Base-by-base conservation (phyloP, 768 basidiomycete species). In the Lentinula lateritia region DNA sequence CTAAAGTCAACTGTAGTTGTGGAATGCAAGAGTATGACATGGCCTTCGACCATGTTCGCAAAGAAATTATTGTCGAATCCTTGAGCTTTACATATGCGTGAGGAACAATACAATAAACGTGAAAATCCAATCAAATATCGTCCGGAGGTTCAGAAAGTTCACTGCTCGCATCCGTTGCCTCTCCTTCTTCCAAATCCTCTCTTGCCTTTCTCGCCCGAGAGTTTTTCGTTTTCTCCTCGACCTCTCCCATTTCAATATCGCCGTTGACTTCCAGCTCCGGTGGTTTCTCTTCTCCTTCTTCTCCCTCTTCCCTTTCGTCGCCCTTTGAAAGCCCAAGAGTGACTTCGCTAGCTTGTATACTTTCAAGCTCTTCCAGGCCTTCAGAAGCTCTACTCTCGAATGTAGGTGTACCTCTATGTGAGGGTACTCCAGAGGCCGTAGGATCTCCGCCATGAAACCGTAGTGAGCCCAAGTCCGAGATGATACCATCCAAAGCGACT, bases 231-330 rank as follows among this genome's bases (percentile, higher is more conserved):
- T 84, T 83, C 68, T 93, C 92, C 63, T 90, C 87, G 3, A 93
- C 83, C 69, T 93, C 92, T n/a, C 92, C 92, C 92, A 93, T 93
- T 72, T 93, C 92, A 64, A 93, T 92, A 64, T 93, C 91, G 65
- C 90, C 82, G 34, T 78, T 85, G 72, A 65, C 66, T 50, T 68
- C 69, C 15, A 68, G 66, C 13, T 65, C 66, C 36, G 64, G 58
- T 35, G 71, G 67, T 13, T 75, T 73, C 6, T 74, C 73, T 61
- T 76, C 73, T 50, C 64, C 75, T 62, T 69, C 70, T 18, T 80
- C 78, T 10, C 73, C 71, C 50, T 79, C 78, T n/a, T 80, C 82
- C 38, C 76, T 77, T 62, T 79, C 76, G 53, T 71, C 66, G 61
- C 72, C 77, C 50, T 78, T 76, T 8, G n/a, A 43, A 7, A 41